Evolutionary conservation across 169 alveolate genomes (phyloP).

Genomic region (Prorocentrum cordatum): DNA sequence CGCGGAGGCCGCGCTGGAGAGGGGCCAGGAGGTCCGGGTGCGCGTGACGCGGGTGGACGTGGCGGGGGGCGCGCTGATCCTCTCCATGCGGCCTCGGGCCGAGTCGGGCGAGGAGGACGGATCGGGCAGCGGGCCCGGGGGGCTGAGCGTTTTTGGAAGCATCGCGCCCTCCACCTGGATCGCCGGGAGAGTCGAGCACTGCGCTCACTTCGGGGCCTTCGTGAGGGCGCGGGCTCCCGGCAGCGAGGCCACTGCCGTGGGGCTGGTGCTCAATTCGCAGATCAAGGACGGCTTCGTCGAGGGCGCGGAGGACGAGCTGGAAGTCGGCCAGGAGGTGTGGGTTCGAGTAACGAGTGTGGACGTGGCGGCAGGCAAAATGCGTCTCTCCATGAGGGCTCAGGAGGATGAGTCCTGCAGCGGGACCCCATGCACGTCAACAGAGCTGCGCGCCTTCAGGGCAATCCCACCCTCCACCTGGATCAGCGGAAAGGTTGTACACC

Average conservation of each 20-base stretch:
- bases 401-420: not conserved
- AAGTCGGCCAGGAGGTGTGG: conserved; percentile 1
- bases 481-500: not conserved
- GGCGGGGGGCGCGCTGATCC: no score
- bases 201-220: no score
- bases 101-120: no score
- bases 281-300: conserved; percentile 27
- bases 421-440: not conserved
- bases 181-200: no score
- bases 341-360: conserved; percentile 19
- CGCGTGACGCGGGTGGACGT: no score
- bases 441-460: not conserved
- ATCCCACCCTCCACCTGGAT: not conserved
- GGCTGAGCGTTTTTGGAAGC: no score
- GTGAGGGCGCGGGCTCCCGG: no score
- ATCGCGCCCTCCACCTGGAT: no score
- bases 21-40: no score
- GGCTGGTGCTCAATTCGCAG: conserved; percentile 30
- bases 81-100: no score
- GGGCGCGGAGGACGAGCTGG: conserved; percentile 30
- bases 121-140: no score
- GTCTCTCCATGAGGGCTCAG: not conserved
- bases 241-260: conserved; percentile 1
- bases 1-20: no score
- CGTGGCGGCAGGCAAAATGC: not conserved